A percentile compares a stretch with the other conserved stretches of the same genome.
These are phyloP conservation scores for Termitomyces eurrhizus DNA, from an alignment of 768 basidiomycete species.

Conservation along the genomic window DNA sequence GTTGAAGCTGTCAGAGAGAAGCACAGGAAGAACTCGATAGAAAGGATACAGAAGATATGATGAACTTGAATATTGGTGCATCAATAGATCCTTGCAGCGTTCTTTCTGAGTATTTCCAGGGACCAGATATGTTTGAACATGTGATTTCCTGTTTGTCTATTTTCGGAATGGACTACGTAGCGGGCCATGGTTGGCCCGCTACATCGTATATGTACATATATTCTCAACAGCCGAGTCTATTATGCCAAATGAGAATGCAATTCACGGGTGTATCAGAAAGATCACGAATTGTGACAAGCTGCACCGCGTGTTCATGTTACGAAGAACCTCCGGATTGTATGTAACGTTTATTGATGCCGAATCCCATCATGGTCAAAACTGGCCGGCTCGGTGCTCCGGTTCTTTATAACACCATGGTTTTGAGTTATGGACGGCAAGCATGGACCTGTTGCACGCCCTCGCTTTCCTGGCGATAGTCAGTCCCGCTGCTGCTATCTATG, in stretches of 20 bases:
- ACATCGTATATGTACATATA: not conserved
- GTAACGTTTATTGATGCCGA: not conserved
- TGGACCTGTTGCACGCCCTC: not conserved
- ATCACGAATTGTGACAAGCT: not conserved
- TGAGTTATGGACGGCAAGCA: not conserved
- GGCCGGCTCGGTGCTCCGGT: not conserved
- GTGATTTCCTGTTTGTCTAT: not conserved
- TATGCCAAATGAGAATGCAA: not conserved
- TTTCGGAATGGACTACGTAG: too few species aligned
- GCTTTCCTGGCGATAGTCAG: not conserved
- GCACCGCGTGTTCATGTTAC: not conserved
- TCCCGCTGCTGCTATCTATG: not conserved
- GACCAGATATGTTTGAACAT: not conserved
- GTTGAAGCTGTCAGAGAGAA: not conserved
- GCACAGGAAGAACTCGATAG: not conserved
- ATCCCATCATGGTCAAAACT: conserved; percentile 1
- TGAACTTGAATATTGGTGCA: not conserved
- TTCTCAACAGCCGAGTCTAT: not conserved
- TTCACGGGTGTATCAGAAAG: not conserved
- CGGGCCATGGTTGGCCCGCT: not conserved
- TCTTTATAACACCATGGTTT: not conserved
- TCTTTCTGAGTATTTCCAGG: not conserved
- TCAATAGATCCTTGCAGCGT: not conserved
- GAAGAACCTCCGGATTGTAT: not conserved
- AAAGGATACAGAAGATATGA: not conserved